Evolutionary conservation across 345 rosid genomes (phyloP).

Genomic region (Pistacia vera): DNA sequence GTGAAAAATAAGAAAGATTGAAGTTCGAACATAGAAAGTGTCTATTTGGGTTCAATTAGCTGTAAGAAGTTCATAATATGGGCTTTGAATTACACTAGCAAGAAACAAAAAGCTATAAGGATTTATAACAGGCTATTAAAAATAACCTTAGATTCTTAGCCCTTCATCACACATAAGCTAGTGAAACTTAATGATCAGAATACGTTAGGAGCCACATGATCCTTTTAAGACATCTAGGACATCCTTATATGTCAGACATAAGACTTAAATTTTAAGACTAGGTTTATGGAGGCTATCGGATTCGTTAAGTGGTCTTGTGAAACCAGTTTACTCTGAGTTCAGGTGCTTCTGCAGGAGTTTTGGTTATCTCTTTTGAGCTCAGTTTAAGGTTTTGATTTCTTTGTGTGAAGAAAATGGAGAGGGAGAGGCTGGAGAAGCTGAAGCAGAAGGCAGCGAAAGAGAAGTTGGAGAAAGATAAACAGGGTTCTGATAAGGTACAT

Average conservation of each 20-base stretch:
- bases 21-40: not conserved
- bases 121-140: not conserved
- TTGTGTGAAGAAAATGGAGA: constrained; percentile 78
- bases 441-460: constrained; percentile 62
- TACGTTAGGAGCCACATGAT: not conserved
- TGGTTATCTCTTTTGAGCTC: not conserved
- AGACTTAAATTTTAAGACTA: not conserved
- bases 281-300: not conserved
- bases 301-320: not conserved
- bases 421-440: constrained; percentile 67
- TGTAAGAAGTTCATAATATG: not conserved
- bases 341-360: not conserved
- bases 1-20: not conserved
- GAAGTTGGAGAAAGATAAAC: constrained; percentile 54
- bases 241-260: not conserved
- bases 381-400: constrained; percentile 2
- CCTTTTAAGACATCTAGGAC: not conserved
- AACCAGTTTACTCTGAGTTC: not conserved
- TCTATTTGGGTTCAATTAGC: not conserved
- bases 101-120: not conserved
- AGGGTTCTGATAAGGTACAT: constrained; percentile 55
- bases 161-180: not conserved
- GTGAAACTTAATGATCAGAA: not conserved
- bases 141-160: not conserved
- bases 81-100: not conserved